These are phyloP conservation scores for Patellifolia procumbens DNA, from an alignment of 179 eudicot species.

Conservation along the genomic window DNA sequence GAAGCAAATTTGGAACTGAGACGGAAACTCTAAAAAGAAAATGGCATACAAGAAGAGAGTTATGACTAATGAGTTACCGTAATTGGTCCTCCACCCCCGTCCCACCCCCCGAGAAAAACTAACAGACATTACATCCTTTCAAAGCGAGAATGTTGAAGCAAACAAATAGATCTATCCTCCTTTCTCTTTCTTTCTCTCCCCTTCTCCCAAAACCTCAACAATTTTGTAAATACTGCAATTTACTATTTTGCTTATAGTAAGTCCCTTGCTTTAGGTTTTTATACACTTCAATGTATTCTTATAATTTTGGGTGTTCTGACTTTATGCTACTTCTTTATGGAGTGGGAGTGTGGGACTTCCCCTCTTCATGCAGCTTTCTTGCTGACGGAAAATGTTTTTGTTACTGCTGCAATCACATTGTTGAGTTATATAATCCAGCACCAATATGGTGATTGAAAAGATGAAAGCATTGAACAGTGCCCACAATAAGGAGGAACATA, in stretches of 20 bases:
- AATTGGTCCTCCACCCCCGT: neutral
- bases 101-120: neutral
- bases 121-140: neutral
- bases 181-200: neutral
- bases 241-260: neutral
- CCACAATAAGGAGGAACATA: neutral
- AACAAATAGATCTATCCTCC: neutral
- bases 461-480: neutral
- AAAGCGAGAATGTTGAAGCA: neutral
- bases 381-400: neutral
- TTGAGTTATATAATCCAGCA: neutral
- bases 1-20: conserved; percentile 5
- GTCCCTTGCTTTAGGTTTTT: neutral
- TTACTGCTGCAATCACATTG: neutral
- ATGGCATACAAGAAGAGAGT: neutral
- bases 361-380: neutral
- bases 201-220: neutral
- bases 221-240: neutral
- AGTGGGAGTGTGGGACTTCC: neutral
- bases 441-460: neutral
- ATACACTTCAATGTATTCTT: too few species aligned
- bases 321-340: too few species aligned
- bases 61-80: neutral
- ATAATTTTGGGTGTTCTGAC: too few species aligned
- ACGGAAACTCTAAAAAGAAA: conserved; percentile 11